Evolutionary conservation across 257 asterid genomes (phyloP).

Genomic region (Euphrasia confusa): DNA sequence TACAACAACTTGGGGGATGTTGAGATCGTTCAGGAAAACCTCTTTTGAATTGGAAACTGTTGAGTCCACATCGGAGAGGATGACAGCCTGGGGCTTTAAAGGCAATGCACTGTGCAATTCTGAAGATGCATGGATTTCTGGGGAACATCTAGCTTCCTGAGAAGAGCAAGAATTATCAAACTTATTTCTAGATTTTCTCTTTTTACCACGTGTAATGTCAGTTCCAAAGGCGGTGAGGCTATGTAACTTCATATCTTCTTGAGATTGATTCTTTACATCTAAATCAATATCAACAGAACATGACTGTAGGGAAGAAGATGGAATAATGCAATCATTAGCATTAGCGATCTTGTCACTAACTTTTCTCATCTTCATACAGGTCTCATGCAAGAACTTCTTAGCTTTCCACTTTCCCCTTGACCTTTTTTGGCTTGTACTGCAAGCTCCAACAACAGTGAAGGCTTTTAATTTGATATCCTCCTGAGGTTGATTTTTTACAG

Average conservation of each 20-base stretch:
- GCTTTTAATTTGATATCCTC: neutral
- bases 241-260: neutral
- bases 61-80: slow-evolving; percentile 11
- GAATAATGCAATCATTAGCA: neutral
- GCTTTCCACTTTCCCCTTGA: neutral
- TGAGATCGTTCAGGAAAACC: neutral
- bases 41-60: neutral
- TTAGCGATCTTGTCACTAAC: slow-evolving; percentile 3
- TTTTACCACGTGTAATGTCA: slow-evolving; percentile 25
- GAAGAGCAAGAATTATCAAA: slow-evolving; percentile 25
- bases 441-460: neutral
- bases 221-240: neutral
- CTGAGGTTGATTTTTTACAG: neutral
- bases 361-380: slow-evolving; percentile 21
- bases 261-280: neutral
- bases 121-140: slow-evolving; percentile 29
- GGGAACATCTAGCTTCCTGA: slow-evolving; percentile 18
- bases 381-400: neutral
- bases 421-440: neutral
- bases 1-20: neutral
- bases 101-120: slow-evolving; percentile 27
- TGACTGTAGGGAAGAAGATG: slow-evolving; percentile 18
- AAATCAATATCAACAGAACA: slow-evolving; percentile 16
- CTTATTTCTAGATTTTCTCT: slow-evolving; percentile 28
- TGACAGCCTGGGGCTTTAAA: slow-evolving; percentile 27